A percentile compares a stretch with the other conserved stretches of the same genome.
These are phyloP conservation scores for Ulota crispa DNA, from an alignment of 225 moss, liverwort and hornwort genomes.

Conservation along the genomic window DNA sequence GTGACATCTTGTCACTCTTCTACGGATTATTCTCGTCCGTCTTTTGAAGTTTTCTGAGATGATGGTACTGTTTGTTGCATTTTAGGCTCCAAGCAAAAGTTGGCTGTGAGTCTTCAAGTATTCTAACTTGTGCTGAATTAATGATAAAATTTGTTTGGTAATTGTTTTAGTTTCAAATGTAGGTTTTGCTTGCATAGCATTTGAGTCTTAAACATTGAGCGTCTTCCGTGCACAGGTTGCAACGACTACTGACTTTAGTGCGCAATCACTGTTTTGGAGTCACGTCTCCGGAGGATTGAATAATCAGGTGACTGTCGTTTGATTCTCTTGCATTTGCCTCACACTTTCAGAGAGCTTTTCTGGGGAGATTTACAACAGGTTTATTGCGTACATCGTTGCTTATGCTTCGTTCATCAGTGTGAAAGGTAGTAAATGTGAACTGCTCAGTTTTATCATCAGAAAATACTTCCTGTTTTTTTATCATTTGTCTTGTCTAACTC, in stretches of 20 bases:
- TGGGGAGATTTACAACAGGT: not conserved
- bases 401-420: not conserved
- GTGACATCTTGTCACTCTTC: not conserved
- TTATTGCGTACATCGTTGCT: not conserved
- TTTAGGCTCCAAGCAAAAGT: not conserved
- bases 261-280: constrained; percentile 82
- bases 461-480: not conserved
- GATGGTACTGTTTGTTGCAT: not conserved
- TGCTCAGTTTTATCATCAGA: not conserved
- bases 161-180: not conserved
- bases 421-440: not conserved
- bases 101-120: not conserved
- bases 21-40: not conserved
- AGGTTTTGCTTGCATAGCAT: not conserved
- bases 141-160: not conserved
- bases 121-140: not conserved
- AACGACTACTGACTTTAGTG: constrained; percentile 85
- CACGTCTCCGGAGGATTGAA: constrained; percentile 94
- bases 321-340: not conserved
- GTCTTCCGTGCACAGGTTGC: constrained; percentile 70
- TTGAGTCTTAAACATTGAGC: not conserved
- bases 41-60: not conserved
- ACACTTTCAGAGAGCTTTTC: not conserved
- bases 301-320: constrained; percentile 67
- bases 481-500: constrained; percentile 8